A percentile compares a stretch with the other conserved stretches of the same genome.
These are phyloP conservation scores for Salix exigua DNA, from an alignment of 345 rosid species.

Conservation along the genomic window DNA sequence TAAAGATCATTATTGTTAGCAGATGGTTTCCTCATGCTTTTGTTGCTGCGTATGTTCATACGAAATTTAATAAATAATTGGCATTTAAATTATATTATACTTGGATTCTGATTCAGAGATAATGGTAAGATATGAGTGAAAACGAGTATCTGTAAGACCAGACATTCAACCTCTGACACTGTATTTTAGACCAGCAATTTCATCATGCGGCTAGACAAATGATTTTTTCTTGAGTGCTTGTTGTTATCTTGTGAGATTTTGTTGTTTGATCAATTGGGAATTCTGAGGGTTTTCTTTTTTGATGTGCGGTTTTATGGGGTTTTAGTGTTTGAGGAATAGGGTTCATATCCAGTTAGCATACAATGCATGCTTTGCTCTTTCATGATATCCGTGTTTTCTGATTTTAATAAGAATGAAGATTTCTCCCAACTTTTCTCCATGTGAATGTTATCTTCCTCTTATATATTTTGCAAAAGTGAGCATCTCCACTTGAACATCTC, in stretches of 20 bases:
- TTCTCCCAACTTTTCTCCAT: background rate
- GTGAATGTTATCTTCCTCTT: background rate
- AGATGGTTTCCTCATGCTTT: constrained; percentile 2
- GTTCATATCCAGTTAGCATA: background rate
- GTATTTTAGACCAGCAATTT: no score
- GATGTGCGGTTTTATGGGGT: background rate
- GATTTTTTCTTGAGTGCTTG: background rate
- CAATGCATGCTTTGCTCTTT: constrained; percentile 7
- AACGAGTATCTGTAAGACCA: background rate
- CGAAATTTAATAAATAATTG: background rate
- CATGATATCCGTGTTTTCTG: background rate
- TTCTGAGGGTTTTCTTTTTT: no score
- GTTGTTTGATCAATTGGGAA: no score
- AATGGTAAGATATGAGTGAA: background rate
- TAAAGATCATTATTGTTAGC: background rate
- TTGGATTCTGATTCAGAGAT: constrained; percentile 5
- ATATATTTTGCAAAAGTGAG: background rate
- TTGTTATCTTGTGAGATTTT: background rate
- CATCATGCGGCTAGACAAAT: background rate
- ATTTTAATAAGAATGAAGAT: background rate
- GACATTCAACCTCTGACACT: background rate
- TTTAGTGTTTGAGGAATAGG: background rate
- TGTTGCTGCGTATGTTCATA: background rate
- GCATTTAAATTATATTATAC: background rate
- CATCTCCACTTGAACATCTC: constrained; percentile 2